Percentiles rank a stretch among this genome's conserved stretches.
Evolutionary conservation across 164 flowering plant species (phyloP).

Genomic region (Akebia trifoliata): DNA sequence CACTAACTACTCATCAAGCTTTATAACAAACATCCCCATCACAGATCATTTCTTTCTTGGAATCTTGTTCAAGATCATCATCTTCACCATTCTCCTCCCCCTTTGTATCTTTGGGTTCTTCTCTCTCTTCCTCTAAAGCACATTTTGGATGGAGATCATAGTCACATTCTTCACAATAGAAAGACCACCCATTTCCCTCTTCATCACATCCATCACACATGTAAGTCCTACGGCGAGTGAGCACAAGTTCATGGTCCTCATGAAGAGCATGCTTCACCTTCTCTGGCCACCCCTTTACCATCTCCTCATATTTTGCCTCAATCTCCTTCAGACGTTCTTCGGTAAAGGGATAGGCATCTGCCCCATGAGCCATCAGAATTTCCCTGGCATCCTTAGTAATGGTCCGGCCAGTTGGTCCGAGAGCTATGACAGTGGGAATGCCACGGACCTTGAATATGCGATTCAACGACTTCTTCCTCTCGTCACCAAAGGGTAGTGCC

Average conservation of each 20-base stretch:
- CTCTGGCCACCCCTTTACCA: conserved; percentile 72
- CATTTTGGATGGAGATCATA: conserved; percentile 8
- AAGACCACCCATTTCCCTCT: conserved; percentile 51
- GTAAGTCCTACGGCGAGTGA: conserved; percentile 25
- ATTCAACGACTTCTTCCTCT: conserved; percentile 30
- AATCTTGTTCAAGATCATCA: conserved; percentile 6
- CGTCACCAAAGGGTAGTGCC: conserved; percentile 65
- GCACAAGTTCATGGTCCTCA: conserved; percentile 52
- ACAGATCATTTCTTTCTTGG: conserved; percentile 45
- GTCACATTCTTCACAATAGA: background rate
- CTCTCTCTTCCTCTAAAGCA: background rate
- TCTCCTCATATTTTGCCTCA: conserved; percentile 34
- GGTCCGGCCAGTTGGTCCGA: conserved; percentile 62
- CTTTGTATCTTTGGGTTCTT: background rate
- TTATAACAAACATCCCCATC: conserved; percentile 38
- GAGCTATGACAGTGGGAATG: conserved; percentile 51
- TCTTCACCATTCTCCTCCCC: conserved; percentile 6
- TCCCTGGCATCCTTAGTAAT: conserved; percentile 43
- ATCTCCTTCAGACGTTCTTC: conserved; percentile 45
- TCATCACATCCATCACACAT: conserved; percentile 47
- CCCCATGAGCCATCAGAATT: conserved; percentile 40
- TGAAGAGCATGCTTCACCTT: conserved; percentile 46
- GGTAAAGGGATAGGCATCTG: conserved; percentile 72
- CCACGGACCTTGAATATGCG: conserved; percentile 45
- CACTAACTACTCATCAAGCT: too few relatives aligned